phyloP scores from a whole-genome alignment of 805 yeast species.

The Cephaloascus albidus region DNA sequence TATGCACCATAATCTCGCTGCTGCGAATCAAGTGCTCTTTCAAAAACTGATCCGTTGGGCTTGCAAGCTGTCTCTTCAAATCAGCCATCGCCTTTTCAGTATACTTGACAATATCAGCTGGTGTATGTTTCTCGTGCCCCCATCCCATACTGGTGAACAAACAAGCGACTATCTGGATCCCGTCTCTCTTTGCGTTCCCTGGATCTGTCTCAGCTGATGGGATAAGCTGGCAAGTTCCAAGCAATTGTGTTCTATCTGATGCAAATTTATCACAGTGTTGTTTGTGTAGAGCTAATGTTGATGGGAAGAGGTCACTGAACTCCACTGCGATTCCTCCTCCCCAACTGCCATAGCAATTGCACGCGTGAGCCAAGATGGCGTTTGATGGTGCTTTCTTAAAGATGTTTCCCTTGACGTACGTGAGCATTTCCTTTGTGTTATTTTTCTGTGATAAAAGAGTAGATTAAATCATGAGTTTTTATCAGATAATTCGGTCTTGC shows the following conservation, averaged over 20 bases:
- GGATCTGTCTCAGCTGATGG: conserved; percentile 19
- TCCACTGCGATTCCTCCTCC: conserved; percentile 75
- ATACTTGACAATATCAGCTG: conserved; percentile 34
- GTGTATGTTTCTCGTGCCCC: conserved; percentile 33
- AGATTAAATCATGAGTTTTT: no score
- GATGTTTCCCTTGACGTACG: conserved; percentile 49
- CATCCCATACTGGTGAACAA: conserved; percentile 55
- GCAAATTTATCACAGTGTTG: conserved; percentile 25
- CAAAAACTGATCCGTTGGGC: neutral
- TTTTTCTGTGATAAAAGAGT: no score
- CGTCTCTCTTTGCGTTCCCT: conserved; percentile 16
- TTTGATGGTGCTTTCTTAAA: conserved; percentile 25
- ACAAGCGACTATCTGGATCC: conserved; percentile 43
- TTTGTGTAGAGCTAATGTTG: conserved; percentile 41
- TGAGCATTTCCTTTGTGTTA: conserved; percentile 29
- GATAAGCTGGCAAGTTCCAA: conserved; percentile 49
- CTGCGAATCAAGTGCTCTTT: neutral
- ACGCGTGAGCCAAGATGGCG: conserved; percentile 62
- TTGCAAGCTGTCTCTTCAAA: conserved; percentile 26
- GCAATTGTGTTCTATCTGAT: conserved; percentile 15
- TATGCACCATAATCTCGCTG: conserved; percentile 25
- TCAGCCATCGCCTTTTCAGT: conserved; percentile 44
- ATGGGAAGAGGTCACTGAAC: conserved; percentile 45
- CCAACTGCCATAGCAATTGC: conserved; percentile 75
- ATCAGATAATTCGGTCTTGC: no score